These are phyloP conservation scores for Malus fusca DNA, from an alignment of 306 rosid genomes.

Conservation along the genomic window DNA sequence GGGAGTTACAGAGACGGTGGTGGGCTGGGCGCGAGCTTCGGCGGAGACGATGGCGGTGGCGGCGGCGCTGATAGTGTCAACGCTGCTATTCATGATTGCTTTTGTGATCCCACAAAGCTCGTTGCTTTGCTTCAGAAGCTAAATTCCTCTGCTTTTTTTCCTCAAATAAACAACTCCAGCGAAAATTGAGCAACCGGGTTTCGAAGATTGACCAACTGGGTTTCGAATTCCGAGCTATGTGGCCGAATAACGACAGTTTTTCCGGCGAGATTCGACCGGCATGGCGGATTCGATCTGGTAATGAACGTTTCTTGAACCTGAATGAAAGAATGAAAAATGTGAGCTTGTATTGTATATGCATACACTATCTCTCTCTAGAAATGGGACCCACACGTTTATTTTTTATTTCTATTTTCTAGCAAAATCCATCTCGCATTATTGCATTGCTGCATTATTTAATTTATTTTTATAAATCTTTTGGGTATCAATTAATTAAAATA, in stretches of 20 bases:
- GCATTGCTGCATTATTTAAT: background rate
- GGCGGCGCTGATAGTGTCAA: slow-evolving; percentile 83
- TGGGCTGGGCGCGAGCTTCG: slow-evolving; percentile 77
- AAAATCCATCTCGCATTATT: background rate
- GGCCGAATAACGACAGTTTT: background rate
- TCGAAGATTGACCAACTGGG: background rate
- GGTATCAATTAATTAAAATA: background rate
- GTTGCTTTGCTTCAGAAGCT: background rate
- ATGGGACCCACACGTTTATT: background rate
- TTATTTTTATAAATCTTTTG: background rate
- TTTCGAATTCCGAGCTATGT: slow-evolving; percentile 15
- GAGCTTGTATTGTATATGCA: background rate
- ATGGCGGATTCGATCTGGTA: slow-evolving; percentile 22
- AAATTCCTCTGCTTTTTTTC: background rate
- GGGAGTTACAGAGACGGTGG: slow-evolving; percentile 42
- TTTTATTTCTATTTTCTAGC: background rate
- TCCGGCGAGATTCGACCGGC: slow-evolving; percentile 34
- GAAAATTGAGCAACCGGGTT: background rate
- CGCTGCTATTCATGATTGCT: slow-evolving; percentile 55
- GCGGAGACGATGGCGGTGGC: slow-evolving; percentile 90
- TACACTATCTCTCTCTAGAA: background rate
- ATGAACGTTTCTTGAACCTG: background rate
- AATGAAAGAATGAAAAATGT: slow-evolving; percentile 7
- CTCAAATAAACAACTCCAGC: background rate
- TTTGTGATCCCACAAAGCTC: background rate